These are phyloP conservation scores for Amphirosellinia nigrospora DNA, from an alignment of 495 filamentous ascomycete species.

Conservation along the genomic window DNA sequence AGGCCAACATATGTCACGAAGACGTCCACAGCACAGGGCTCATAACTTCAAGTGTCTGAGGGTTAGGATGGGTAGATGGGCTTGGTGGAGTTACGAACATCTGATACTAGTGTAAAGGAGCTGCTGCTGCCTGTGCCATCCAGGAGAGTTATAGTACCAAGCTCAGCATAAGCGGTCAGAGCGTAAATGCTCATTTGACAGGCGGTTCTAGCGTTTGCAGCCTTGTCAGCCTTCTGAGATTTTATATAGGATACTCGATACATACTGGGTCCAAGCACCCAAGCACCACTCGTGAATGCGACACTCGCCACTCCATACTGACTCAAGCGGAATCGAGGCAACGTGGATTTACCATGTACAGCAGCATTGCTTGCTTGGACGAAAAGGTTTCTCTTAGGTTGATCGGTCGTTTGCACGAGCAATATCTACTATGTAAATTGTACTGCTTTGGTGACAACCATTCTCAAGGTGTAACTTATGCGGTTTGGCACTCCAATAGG, in stretches of 20 bases:
- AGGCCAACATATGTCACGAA: not conserved
- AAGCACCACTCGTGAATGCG: not conserved
- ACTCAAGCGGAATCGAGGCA: not conserved
- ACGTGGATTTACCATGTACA: not conserved
- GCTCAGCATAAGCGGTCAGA: not conserved
- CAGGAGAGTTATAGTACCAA: not conserved
- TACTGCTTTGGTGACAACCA: not conserved
- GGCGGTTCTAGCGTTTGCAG: not conserved
- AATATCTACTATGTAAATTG: not conserved
- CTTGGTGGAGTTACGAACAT: too few species aligned
- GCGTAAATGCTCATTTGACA: not conserved
- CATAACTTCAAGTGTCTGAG: not conserved
- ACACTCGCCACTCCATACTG: not conserved
- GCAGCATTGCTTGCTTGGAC: not conserved
- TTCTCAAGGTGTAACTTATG: not conserved
- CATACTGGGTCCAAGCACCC: not conserved
- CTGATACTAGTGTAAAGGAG: slow-evolving; percentile 6
- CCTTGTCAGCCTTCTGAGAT: slow-evolving; percentile 17
- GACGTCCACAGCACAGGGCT: not conserved
- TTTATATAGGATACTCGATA: too few species aligned
- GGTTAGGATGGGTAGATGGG: not conserved
- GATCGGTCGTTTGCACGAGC: not conserved
- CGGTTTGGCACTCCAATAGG: not conserved
- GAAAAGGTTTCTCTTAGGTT: not conserved
- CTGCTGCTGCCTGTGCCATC: not conserved